Evolutionary conservation across 2,329 filamentous ascomycete species (phyloP).

Genomic region (Fusarium hainanense): DNA sequence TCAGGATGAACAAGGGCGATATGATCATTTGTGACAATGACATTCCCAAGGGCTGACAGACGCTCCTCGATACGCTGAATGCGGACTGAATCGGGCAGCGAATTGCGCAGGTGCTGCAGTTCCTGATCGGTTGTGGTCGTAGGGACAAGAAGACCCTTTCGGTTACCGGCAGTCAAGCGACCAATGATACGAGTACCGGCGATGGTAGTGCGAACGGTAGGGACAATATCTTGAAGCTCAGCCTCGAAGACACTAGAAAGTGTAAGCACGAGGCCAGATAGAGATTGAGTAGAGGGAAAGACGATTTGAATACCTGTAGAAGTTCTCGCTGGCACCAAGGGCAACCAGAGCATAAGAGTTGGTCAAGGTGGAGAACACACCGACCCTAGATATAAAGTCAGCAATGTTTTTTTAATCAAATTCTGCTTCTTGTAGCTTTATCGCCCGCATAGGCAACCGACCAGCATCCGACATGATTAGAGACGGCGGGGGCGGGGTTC

Average conservation of each 20-base stretch:
- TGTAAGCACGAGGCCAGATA: conserved; percentile 3
- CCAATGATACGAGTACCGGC: conserved; percentile 96
- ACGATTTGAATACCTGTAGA: conserved; percentile 76
- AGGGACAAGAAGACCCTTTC: conserved; percentile 94
- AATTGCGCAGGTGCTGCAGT: conserved; percentile 95
- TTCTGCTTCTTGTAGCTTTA: background rate
- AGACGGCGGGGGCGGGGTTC: conserved; percentile 46
- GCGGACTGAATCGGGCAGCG: conserved; percentile 88
- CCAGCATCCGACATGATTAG: conserved; percentile 4
- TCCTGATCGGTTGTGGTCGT: conserved; percentile 98
- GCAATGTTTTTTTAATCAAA: background rate
- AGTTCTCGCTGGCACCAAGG: conserved; percentile 96
- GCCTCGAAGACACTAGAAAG: conserved; percentile 86
- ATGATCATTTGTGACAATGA: conserved; percentile 96
- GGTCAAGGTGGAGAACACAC: conserved; percentile 95
- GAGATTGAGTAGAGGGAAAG: background rate
- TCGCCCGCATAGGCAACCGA: background rate
- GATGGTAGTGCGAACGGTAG: conserved; percentile 96
- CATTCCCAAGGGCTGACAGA: conserved; percentile 93
- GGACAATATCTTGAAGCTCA: conserved; percentile 96
- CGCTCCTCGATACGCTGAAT: conserved; percentile 99
- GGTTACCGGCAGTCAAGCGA: conserved; percentile 94
- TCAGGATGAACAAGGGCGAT: conserved; percentile 97
- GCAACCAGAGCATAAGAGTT: conserved; percentile 97
- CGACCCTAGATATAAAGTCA: conserved; percentile 71